Evolutionary conservation across 1,139 yeast genomes (phyloP).

Genomic region (Saccharomyces hybrid): DNA sequence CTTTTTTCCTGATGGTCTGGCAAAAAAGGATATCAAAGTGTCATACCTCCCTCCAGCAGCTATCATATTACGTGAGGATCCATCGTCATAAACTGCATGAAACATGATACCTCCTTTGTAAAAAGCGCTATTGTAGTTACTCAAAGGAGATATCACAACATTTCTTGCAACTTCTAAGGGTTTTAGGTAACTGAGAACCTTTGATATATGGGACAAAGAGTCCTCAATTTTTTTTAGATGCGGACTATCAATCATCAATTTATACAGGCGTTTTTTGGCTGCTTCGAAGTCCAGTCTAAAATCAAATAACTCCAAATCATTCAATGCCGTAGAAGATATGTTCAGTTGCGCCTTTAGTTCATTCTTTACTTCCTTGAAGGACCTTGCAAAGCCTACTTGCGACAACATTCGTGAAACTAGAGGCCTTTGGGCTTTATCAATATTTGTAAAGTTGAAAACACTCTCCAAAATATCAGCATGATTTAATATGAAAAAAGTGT

Average conservation of each 20-base stretch:
- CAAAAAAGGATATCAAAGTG: constrained; percentile 52
- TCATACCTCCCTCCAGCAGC: constrained; percentile 96
- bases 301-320: constrained; percentile 74
- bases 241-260: constrained; percentile 71
- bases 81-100: constrained; percentile 63
- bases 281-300: constrained; percentile 60
- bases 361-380: constrained; percentile 55
- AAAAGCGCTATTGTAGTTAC: constrained; percentile 73
- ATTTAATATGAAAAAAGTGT: constrained; percentile 56
- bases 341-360: constrained; percentile 63
- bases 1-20: constrained; percentile 42
- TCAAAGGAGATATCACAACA: constrained; percentile 58
- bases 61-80: constrained; percentile 39
- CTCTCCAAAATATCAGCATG: constrained; percentile 74
- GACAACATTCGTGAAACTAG: constrained; percentile 66
- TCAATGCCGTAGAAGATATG: constrained; percentile 72
- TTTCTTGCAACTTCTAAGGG: constrained; percentile 51
- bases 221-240: constrained; percentile 52
- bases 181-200: constrained; percentile 47
- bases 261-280: constrained; percentile 55
- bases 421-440: constrained; percentile 61
- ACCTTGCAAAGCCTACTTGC: constrained; percentile 65
- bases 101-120: constrained; percentile 82
- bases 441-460: constrained; percentile 68
- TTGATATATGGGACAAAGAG: constrained; percentile 51